Evolutionary conservation across 169 alveolate genomes (phyloP).

Genomic region (Cryptosporidium sp.): DNA sequence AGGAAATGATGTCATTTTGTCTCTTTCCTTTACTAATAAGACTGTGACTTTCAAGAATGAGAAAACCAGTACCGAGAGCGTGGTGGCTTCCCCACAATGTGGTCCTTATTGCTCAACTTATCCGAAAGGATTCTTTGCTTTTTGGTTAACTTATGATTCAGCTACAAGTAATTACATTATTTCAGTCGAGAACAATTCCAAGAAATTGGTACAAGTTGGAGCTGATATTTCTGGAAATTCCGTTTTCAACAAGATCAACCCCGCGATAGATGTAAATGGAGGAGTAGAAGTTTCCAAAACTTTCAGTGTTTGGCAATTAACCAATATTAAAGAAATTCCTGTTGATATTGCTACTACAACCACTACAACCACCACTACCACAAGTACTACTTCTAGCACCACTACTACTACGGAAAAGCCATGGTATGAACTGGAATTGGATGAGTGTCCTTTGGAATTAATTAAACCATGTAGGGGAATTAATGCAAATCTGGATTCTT

Average conservation of each 20-base stretch:
- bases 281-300: neutral
- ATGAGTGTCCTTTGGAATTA: neutral
- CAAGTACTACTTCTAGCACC: constrained; percentile 7
- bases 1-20: neutral
- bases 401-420: constrained; percentile 7
- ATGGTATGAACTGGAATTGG: neutral
- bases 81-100: constrained; percentile 49
- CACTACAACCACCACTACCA: constrained; percentile 8
- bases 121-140: constrained; percentile 55
- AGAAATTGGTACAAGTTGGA: constrained; percentile 31
- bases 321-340: neutral
- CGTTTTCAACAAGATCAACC: constrained; percentile 16
- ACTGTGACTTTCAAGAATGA: constrained; percentile 34
- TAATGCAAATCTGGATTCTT: neutral
- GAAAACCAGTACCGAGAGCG: neutral
- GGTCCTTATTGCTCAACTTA: constrained; percentile 63
- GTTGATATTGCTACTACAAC: neutral
- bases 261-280: neutral
- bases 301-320: constrained; percentile 40
- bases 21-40: constrained; percentile 13
- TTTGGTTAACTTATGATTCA: constrained; percentile 42
- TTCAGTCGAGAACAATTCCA: constrained; percentile 37
- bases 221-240: neutral
- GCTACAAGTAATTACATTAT: neutral
- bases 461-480: constrained; percentile 3